Percentiles rank a stretch among this genome's conserved stretches.
These are phyloP conservation scores for Alisma plantagoaquatica DNA, from an alignment of 106 monocot species.

Conservation along the genomic window DNA sequence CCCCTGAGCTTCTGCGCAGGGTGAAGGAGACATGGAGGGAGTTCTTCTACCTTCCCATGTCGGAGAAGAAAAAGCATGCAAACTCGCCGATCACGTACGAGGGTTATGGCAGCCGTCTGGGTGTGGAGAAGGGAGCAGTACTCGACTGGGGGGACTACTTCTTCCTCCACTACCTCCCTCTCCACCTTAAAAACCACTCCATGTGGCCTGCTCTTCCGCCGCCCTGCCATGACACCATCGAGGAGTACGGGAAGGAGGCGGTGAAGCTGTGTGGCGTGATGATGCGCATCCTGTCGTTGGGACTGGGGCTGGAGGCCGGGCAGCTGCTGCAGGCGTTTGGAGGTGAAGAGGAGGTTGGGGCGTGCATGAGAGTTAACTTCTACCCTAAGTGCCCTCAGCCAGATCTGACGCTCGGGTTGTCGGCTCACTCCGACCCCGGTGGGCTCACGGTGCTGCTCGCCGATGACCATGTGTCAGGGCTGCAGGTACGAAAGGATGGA, in stretches of 20 bases:
- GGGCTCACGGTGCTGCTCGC: conserved; percentile 46
- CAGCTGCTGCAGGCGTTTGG: too few relatives aligned
- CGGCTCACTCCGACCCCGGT: conserved; percentile 65
- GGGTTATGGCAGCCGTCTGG: conserved; percentile 71
- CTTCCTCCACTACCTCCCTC: conserved; percentile 38
- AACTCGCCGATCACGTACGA: conserved; percentile 60
- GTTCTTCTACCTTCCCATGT: conserved; percentile 48
- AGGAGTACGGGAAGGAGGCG: conserved; percentile 45
- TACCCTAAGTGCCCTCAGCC: conserved; percentile 80
- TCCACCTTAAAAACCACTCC: conserved; percentile 14
- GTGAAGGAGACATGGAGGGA: conserved; percentile 28
- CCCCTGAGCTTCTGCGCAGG: conserved; percentile 14
- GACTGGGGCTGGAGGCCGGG: too few relatives aligned
- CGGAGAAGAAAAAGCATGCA: conserved; percentile 30
- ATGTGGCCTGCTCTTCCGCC: conserved; percentile 49
- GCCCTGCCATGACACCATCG: conserved; percentile 28
- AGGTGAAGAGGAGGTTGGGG: conserved; percentile 27
- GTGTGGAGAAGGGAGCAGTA: conserved; percentile 36
- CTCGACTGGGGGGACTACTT: conserved; percentile 84
- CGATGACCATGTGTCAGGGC: conserved; percentile 40
- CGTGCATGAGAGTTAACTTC: conserved; percentile 39
- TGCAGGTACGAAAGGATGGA: conserved; percentile 38
- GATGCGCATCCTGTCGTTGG: conserved; percentile 59
- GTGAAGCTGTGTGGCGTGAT: conserved; percentile 20
- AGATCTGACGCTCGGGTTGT: conserved; percentile 54